Conservation (phyloP, 163 green algal genomes). For the Prototheca cutis region DNA sequence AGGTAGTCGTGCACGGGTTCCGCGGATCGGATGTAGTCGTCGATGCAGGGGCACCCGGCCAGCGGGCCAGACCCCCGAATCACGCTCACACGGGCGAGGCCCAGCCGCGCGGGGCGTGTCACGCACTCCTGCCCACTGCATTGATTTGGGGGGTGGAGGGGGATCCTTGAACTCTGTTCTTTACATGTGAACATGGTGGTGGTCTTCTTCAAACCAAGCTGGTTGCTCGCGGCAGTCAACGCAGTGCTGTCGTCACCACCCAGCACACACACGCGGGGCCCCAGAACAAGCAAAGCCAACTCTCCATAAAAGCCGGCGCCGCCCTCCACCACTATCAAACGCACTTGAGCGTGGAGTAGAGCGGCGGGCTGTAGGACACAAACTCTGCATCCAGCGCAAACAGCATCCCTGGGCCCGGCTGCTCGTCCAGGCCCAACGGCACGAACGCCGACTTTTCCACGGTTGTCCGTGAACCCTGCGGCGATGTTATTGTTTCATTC, state of each 20-base stretch:
- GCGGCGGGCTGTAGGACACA: conserved; percentile 59
- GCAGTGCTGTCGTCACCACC: too few species aligned
- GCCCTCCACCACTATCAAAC: too few species aligned
- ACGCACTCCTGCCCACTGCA: conserved; percentile 37
- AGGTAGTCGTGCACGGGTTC: conserved; percentile 92
- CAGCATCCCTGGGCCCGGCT: conserved; percentile 43
- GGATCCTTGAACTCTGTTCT: background rate
- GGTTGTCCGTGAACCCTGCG: conserved; percentile 22
- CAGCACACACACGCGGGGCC: too few species aligned
- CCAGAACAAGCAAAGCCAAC: too few species aligned
- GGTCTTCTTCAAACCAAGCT: too few species aligned
- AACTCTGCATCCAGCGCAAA: conserved; percentile 92
- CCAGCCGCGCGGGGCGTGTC: conserved; percentile 41
- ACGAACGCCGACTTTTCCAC: conserved; percentile 36
- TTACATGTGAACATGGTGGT: too few species aligned
- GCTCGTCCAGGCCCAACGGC: conserved; percentile 46
- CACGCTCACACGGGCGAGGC: conserved; percentile 64
- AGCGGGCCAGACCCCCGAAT: conserved; percentile 58
- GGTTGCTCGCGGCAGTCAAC: too few species aligned
- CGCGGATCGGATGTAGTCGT: conserved; percentile 84
- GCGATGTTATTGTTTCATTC: too few species aligned
- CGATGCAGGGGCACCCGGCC: conserved; percentile 55
- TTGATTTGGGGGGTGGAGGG: background rate
- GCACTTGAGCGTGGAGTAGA: conserved; percentile 40
- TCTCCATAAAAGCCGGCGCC: too few species aligned